A percentile compares a stretch with the other conserved stretches of the same genome.
These are phyloP conservation scores for Aristolochia fimbriata DNA, from an alignment of 164 flowering plant genomes.

Conservation along the genomic window DNA sequence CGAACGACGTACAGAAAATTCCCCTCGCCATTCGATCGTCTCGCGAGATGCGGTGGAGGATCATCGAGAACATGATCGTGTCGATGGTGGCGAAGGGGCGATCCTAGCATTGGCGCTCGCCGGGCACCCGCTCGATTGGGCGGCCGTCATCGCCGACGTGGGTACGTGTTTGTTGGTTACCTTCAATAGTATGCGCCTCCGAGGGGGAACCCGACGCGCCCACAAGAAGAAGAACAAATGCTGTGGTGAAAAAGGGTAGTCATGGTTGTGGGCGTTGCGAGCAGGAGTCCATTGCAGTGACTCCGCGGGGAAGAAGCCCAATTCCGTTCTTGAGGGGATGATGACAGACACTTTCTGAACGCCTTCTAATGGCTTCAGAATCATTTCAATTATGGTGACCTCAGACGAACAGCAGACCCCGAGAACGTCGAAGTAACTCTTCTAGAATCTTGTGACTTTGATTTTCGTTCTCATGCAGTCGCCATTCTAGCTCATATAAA, in stretches of 20 bases:
- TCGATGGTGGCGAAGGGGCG: too few species aligned
- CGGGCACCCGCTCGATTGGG: slow-evolving; percentile 89
- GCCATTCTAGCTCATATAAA: slow-evolving; percentile 9
- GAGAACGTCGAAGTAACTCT: slow-evolving; percentile 80
- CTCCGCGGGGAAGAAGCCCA: too few species aligned
- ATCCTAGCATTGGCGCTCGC: slow-evolving; percentile 57
- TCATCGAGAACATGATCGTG: too few species aligned
- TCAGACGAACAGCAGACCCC: slow-evolving; percentile 88
- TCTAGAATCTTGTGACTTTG: slow-evolving; percentile 31
- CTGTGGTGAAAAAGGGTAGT: too few species aligned
- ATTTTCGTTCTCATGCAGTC: slow-evolving; percentile 4
- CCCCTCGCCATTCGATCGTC: too few species aligned
- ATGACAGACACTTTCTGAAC: slow-evolving; percentile 53
- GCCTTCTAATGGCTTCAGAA: slow-evolving; percentile 55
- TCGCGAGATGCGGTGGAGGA: too few species aligned
- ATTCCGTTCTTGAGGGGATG: slow-evolving; percentile 71
- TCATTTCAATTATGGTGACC: slow-evolving; percentile 52
- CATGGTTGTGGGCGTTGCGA: too few species aligned
- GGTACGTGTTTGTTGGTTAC: slow-evolving; percentile 87
- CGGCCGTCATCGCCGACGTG: slow-evolving; percentile 79
- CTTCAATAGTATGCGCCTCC: slow-evolving; percentile 71
- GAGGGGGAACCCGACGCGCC: slow-evolving; percentile 33
- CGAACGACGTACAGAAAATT: too few species aligned
- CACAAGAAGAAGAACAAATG: too few species aligned
- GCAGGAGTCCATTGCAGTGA: too few species aligned